A percentile compares a stretch with the other conserved stretches of the same genome.
Conservation (phyloP, 192 early-diverging fungal species). For the Phycomyces nitens region DNA sequence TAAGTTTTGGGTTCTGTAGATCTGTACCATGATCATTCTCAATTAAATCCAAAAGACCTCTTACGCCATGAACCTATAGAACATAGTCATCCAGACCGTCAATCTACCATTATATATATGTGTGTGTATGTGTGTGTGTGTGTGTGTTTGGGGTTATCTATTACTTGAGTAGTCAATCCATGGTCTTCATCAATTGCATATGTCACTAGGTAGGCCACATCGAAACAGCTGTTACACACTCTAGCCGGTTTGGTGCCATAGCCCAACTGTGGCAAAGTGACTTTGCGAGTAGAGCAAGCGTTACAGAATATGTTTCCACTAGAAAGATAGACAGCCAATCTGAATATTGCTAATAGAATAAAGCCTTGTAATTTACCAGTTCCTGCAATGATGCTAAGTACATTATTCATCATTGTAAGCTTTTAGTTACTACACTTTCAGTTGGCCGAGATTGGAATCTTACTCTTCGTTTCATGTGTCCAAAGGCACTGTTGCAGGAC, state of each 20-base stretch:
- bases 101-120: too few relatives aligned
- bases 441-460: neutral
- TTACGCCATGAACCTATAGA: constrained; percentile 44
- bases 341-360: too few relatives aligned
- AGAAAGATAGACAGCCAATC: neutral
- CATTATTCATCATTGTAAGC: neutral
- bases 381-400: constrained; percentile 58
- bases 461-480: constrained; percentile 47
- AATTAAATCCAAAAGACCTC: constrained; percentile 51
- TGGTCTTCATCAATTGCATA: constrained; percentile 53
- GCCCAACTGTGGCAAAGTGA: constrained; percentile 52
- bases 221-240: constrained; percentile 53
- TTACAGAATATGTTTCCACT: constrained; percentile 59
- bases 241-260: constrained; percentile 48
- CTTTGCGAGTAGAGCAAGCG: constrained; percentile 47
- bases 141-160: too few relatives aligned
- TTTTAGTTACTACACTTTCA: constrained; percentile 1
- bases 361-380: constrained; percentile 42
- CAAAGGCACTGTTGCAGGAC: constrained; percentile 41
- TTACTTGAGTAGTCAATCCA: constrained; percentile 50
- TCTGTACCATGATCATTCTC: constrained; percentile 48
- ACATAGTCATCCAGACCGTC: neutral
- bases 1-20: neutral
- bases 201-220: constrained; percentile 53
- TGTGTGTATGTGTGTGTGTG: too few relatives aligned